These are phyloP conservation scores for Neoboletus brunneissimus DNA, from an alignment of 768 basidiomycete species.

Conservation along the genomic window DNA sequence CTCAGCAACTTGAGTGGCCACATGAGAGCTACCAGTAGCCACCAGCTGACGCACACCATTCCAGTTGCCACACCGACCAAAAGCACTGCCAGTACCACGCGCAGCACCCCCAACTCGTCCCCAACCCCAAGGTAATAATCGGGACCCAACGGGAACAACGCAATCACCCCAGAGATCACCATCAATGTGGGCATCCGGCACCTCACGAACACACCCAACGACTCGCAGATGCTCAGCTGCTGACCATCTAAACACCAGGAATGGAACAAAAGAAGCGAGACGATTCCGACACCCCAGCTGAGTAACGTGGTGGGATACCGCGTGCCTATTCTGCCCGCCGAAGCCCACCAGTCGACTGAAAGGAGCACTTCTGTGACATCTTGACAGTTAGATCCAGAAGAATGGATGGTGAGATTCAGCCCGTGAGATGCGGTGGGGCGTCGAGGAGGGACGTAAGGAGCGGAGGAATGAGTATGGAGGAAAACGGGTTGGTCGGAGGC, in stretches of 20 bases:
- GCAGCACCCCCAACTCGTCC: conserved; percentile 42
- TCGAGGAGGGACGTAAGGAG: conserved; percentile 53
- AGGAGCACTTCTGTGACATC: conserved; percentile 41
- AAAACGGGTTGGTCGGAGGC: conserved; percentile 21
- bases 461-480: conserved; percentile 68
- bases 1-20: conserved; percentile 37
- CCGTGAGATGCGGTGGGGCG: conserved; percentile 29
- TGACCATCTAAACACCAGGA: conserved; percentile 42
- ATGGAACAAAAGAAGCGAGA: conserved; percentile 53
- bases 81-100: conserved; percentile 50
- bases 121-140: conserved; percentile 58
- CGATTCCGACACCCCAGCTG: conserved; percentile 74
- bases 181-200: conserved; percentile 42
- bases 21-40: conserved; percentile 46
- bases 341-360: conserved; percentile 67
- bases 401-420: conserved; percentile 57
- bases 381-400: conserved; percentile 51
- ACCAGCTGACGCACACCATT: conserved; percentile 61
- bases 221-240: conserved; percentile 45
- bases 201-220: conserved; percentile 45
- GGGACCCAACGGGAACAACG: conserved; percentile 56
- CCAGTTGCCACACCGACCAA: conserved; percentile 62
- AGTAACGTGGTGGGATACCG: conserved; percentile 73
- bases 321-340: conserved; percentile 64
- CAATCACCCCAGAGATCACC: conserved; percentile 41